These are phyloP conservation scores for Diaporthe helianthi DNA, from an alignment of 2,329 filamentous ascomycete genomes.

Conservation along the genomic window DNA sequence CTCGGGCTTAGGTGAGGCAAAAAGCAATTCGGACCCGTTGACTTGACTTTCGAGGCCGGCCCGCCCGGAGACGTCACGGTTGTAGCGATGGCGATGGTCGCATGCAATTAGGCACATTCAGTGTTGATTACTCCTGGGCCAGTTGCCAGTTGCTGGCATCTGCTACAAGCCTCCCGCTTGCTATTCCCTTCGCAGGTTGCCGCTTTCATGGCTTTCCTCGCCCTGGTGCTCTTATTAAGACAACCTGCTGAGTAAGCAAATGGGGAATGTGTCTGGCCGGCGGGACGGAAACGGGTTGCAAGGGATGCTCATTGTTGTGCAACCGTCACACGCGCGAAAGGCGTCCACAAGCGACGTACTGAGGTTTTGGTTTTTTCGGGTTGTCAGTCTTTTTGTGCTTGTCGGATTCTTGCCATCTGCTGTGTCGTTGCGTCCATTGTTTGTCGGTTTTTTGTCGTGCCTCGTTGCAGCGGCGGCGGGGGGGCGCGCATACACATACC, in stretches of 20 bases:
- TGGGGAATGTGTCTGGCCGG: constrained; percentile 27
- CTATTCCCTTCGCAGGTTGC: not conserved
- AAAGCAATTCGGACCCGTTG: not conserved
- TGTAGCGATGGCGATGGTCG: not conserved
- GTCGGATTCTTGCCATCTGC: constrained; percentile 6
- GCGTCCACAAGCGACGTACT: not conserved
- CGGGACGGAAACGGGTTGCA: not conserved
- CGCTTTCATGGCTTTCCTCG: constrained; percentile 10
- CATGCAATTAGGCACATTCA: not conserved
- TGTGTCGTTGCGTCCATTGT: constrained; percentile 19
- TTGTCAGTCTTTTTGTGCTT: constrained; percentile 7
- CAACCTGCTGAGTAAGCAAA: not conserved
- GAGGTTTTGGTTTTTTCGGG: not conserved
- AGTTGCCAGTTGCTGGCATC: constrained; percentile 16
- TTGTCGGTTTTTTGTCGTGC: constrained; percentile 4
- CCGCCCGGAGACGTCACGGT: constrained; percentile 9
- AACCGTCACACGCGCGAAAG: constrained; percentile 9
- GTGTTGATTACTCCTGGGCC: not conserved
- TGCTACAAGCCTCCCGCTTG: constrained; percentile 23
- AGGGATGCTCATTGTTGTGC: constrained; percentile 1
- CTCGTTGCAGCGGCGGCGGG: constrained; percentile 11
- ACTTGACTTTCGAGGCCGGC: constrained; percentile 9
- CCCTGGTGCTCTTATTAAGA: not conserved
- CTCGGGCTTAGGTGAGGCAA: constrained; percentile 15
- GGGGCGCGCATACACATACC: not conserved